Conservation (phyloP, 805 yeast genomes). For the Starmerella riodocensis region DNA sequence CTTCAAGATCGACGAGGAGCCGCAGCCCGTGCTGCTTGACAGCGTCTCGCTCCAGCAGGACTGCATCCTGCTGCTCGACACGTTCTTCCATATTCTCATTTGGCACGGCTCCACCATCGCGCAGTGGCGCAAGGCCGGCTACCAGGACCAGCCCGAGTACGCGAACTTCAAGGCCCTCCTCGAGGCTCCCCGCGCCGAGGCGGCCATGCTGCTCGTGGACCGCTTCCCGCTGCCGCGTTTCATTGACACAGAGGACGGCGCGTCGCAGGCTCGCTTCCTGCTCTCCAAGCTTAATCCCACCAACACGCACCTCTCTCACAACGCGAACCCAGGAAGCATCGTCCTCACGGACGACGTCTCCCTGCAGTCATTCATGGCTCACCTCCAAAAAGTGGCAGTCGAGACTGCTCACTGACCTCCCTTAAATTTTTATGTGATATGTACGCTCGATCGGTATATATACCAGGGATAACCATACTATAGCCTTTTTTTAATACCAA, state of each 20-base stretch:
- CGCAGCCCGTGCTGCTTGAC: slow-evolving; percentile 81
- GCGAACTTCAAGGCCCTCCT: slow-evolving; percentile 75
- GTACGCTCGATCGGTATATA: too few species aligned
- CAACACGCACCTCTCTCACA: slow-evolving; percentile 53
- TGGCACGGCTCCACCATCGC: slow-evolving; percentile 93
- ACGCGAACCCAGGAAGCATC: slow-evolving; percentile 40
- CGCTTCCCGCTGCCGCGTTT: slow-evolving; percentile 96
- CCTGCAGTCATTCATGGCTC: slow-evolving; percentile 87
- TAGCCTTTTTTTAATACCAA: too few species aligned
- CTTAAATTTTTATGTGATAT: too few species aligned
- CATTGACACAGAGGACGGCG: slow-evolving; percentile 95
- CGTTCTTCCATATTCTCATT: slow-evolving; percentile 90
- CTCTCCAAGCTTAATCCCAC: slow-evolving; percentile 92
- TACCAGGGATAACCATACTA: too few species aligned
- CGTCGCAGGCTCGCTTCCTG: slow-evolving; percentile 94
- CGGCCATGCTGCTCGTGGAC: slow-evolving; percentile 78
- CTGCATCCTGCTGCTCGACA: slow-evolving; percentile 74
- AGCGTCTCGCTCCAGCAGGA: slow-evolving; percentile 86
- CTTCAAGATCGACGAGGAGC: slow-evolving; percentile 71
- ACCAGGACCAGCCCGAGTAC: slow-evolving; percentile 82
- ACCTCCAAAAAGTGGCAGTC: slow-evolving; percentile 83
- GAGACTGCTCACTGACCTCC: slow-evolving; percentile 12
- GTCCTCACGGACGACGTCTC: slow-evolving; percentile 95
- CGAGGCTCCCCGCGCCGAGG: slow-evolving; percentile 83
- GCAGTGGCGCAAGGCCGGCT: slow-evolving; percentile 90